Percentiles rank a stretch among this genome's conserved stretches.
Evolutionary conservation across 192 early-diverging fungal species (phyloP).

Genomic region (Podila epigama): DNA sequence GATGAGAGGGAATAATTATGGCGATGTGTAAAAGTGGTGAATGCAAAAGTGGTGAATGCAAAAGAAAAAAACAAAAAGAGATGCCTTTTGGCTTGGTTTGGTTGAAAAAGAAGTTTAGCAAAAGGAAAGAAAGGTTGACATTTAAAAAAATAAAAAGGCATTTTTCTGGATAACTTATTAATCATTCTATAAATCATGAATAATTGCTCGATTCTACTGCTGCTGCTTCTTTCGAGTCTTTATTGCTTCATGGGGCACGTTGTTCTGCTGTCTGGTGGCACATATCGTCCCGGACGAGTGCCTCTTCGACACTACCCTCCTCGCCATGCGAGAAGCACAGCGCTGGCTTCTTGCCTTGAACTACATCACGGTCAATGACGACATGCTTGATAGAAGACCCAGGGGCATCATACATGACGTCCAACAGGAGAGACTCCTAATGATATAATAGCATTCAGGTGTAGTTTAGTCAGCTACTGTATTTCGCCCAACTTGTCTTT

Average conservation of each 20-base stretch:
- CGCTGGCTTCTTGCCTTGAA: slow-evolving; percentile 60
- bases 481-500: neutral
- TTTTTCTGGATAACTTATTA: too few species aligned
- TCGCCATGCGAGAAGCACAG: slow-evolving; percentile 59
- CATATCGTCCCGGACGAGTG: slow-evolving; percentile 10
- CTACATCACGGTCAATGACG: slow-evolving; percentile 72
- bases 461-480: too few species aligned
- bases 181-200: too few species aligned
- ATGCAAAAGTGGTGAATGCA: too few species aligned
- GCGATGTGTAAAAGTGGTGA: too few species aligned
- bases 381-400: slow-evolving; percentile 70
- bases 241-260: neutral
- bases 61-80: too few species aligned
- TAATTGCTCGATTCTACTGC: too few species aligned
- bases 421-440: slow-evolving; percentile 74
- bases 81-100: neutral
- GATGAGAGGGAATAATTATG: too few species aligned
- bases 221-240: too few species aligned
- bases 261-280: neutral
- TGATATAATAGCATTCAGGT: too few species aligned
- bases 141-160: neutral
- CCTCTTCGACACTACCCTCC: slow-evolving; percentile 13
- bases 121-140: neutral
- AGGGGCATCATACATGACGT: slow-evolving; percentile 82
- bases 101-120: neutral